A percentile compares a stretch with the other conserved stretches of the same genome.
Conservation (phyloP, 192 early-diverging fungal genomes). For the Polychytrium aggregatum region DNA sequence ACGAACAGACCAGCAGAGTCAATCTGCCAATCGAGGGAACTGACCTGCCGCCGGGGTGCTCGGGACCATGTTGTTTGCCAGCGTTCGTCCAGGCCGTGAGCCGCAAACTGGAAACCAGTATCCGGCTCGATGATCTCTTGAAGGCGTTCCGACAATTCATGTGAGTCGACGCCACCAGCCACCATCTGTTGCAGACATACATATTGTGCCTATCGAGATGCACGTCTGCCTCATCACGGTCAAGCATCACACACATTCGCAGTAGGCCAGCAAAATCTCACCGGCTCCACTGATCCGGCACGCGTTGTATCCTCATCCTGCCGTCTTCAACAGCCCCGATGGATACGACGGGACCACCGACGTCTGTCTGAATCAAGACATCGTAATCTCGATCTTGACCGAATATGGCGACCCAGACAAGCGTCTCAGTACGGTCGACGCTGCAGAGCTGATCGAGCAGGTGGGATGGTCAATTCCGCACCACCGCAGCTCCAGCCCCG, state of each 20-base stretch:
- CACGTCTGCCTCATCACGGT: not conserved
- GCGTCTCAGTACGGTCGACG: slow-evolving; percentile 23
- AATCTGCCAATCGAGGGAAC: no score
- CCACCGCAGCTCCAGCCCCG: no score
- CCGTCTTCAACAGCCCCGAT: no score
- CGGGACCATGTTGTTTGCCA: no score
- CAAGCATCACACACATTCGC: no score
- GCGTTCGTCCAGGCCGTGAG: slow-evolving; percentile 41
- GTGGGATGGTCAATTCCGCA: slow-evolving; percentile 12
- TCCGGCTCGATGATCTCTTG: slow-evolving; percentile 29
- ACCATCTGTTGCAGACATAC: not conserved
- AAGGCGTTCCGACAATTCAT: slow-evolving; percentile 31
- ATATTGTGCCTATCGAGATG: not conserved
- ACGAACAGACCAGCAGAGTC: no score
- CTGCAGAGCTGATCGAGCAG: slow-evolving; percentile 33
- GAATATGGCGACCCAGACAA: slow-evolving; percentile 31
- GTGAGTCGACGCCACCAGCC: slow-evolving; percentile 7
- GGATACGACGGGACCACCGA: no score
- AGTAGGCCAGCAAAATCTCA: not conserved
- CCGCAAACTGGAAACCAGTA: slow-evolving; percentile 31
- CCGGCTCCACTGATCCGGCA: not conserved
- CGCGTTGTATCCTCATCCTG: not conserved
- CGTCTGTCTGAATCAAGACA: no score
- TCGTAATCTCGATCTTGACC: slow-evolving; percentile 25
- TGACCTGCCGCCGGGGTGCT: no score